phyloP scores from a whole-genome alignment of 2,329 filamentous ascomycete genomes.

The Colletotrichum horii region DNA sequence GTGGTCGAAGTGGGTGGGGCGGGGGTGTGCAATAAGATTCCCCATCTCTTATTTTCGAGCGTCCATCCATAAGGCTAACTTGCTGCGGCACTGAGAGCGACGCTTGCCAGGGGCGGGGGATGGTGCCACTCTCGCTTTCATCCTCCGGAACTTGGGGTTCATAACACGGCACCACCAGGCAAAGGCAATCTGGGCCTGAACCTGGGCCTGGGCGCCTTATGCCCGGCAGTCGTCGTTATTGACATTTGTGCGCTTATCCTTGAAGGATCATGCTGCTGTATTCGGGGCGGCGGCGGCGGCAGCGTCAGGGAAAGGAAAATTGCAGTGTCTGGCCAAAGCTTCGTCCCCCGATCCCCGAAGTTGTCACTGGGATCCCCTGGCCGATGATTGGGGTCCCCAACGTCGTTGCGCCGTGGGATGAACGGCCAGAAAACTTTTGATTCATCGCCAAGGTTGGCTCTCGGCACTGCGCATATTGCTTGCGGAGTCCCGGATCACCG shows the following conservation, averaged over 20 bases:
- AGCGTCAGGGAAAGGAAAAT: neutral
- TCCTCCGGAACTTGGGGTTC: slow-evolving; percentile 12
- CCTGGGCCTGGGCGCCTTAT: slow-evolving; percentile 1
- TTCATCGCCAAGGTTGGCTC: slow-evolving; percentile 14
- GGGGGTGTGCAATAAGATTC: too few relatives aligned
- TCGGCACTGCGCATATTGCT: slow-evolving; percentile 19
- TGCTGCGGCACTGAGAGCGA: slow-evolving; percentile 14
- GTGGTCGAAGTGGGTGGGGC: too few relatives aligned
- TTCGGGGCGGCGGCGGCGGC: neutral
- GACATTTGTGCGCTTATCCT: slow-evolving; percentile 8
- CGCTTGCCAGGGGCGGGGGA: neutral
- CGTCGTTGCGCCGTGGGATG: neutral
- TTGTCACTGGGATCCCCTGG: neutral
- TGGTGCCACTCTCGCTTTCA: neutral
- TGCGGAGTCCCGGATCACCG: slow-evolving; percentile 16
- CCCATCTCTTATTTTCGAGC: slow-evolving; percentile 5
- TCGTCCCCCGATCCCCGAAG: slow-evolving; percentile 2
- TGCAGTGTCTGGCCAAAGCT: slow-evolving; percentile 17
- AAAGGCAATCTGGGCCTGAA: neutral
- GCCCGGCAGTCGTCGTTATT: slow-evolving; percentile 16
- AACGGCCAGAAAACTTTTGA: slow-evolving; percentile 10
- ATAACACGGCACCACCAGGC: slow-evolving; percentile 18
- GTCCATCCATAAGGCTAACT: slow-evolving; percentile 18
- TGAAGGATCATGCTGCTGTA: neutral
- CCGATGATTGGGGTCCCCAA: slow-evolving; percentile 10